Conservation (phyloP, 768 basidiomycete species). For the Psilocybe cubensis region DNA sequence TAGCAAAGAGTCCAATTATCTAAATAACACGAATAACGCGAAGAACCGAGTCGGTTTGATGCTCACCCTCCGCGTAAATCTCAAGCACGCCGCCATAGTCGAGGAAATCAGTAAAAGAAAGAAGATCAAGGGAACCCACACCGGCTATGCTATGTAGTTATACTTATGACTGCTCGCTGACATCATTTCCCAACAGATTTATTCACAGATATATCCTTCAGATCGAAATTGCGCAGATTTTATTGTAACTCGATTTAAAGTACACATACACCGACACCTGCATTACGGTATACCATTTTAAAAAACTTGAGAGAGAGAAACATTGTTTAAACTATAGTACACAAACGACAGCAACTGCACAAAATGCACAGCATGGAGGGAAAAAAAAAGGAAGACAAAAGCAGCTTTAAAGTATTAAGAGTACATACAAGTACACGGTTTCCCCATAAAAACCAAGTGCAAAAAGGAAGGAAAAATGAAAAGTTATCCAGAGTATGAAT, state of each 20-base stretch:
- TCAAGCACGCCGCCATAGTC: slow-evolving; percentile 67
- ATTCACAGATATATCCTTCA: too few relatives aligned
- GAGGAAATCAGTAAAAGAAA: background rate
- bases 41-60: background rate
- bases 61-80: slow-evolving; percentile 67
- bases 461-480: too few relatives aligned
- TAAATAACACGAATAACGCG: background rate
- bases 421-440: too few relatives aligned
- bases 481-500: too few relatives aligned
- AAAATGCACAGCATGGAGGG: too few relatives aligned
- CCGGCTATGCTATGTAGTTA: background rate
- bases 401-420: too few relatives aligned
- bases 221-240: too few relatives aligned
- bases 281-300: background rate
- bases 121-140: background rate
- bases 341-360: background rate
- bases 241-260: background rate
- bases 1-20: slow-evolving; percentile 25
- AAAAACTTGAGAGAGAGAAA: too few relatives aligned
- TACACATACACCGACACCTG: background rate
- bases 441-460: too few relatives aligned
- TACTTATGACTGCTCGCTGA: too few relatives aligned
- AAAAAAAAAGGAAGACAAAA: too few relatives aligned
- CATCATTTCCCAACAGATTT: too few relatives aligned
- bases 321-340: background rate